Evolutionary conservation across 2,329 filamentous ascomycete genomes (phyloP).

Genomic region (Phialophora verrucosa): DNA sequence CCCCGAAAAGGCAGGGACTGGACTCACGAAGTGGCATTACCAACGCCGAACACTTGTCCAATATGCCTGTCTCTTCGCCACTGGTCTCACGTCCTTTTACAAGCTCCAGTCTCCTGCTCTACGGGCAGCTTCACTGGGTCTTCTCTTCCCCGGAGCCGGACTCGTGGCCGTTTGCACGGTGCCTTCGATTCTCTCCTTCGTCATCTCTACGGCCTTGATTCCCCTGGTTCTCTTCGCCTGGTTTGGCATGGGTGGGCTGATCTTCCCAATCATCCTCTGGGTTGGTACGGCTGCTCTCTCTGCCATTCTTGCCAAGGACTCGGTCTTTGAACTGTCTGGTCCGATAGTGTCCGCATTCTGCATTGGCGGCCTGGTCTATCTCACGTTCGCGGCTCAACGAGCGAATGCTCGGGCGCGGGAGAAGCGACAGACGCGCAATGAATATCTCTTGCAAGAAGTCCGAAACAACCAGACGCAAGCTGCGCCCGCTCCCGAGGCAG

Average conservation of each 20-base stretch:
- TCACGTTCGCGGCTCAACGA: slow-evolving; percentile 16
- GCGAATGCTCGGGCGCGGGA: slow-evolving; percentile 15
- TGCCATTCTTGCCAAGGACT: slow-evolving; percentile 26
- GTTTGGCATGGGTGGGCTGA: slow-evolving; percentile 34
- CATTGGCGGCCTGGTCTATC: slow-evolving; percentile 24
- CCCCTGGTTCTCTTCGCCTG: slow-evolving; percentile 32
- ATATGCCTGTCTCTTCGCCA: slow-evolving; percentile 26
- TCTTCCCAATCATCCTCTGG: slow-evolving; percentile 32
- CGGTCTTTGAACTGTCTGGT: slow-evolving; percentile 20
- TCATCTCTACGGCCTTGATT: slow-evolving; percentile 27
- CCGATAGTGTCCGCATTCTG: slow-evolving; percentile 20
- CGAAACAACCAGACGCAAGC: slow-evolving; percentile 27
- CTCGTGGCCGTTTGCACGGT: slow-evolving; percentile 30
- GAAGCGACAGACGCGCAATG: slow-evolving; percentile 27
- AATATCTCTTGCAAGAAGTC: slow-evolving; percentile 28
- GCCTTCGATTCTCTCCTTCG: slow-evolving; percentile 24
- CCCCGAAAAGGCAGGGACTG: slow-evolving; percentile 30
- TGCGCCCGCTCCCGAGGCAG: slow-evolving; percentile 12
- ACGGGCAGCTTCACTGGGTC: slow-evolving; percentile 21
- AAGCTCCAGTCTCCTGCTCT: slow-evolving; percentile 28
- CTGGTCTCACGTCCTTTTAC: slow-evolving; percentile 30
- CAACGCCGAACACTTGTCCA: slow-evolving; percentile 32
- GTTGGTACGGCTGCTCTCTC: slow-evolving; percentile 23
- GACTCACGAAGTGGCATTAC: slow-evolving; percentile 29
- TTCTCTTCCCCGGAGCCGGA: slow-evolving; percentile 31